phyloP scores from a whole-genome alignment of 345 rosid species.

The Psidium friedrichsthalianum region DNA sequence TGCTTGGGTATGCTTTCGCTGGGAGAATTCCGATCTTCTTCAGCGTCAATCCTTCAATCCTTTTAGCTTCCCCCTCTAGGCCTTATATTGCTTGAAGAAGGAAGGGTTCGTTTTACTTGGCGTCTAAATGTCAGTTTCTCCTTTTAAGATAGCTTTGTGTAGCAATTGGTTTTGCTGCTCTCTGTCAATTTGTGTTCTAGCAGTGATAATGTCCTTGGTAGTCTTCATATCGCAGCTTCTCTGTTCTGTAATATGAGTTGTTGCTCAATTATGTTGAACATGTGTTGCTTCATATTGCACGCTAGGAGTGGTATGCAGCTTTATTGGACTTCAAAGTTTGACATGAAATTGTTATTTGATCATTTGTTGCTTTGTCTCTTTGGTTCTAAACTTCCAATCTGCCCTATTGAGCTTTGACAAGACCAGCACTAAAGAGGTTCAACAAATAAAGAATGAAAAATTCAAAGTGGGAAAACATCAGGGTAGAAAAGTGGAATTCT shows the following conservation, averaged over 20 bases:
- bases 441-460: too few species aligned
- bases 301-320: too few species aligned
- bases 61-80: too few species aligned
- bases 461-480: too few species aligned
- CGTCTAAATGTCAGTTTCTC: background rate
- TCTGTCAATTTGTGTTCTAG: background rate
- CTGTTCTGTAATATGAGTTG: background rate
- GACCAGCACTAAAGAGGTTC: too few species aligned
- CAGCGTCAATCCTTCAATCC: background rate
- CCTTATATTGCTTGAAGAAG: background rate
- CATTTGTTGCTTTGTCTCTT: too few species aligned
- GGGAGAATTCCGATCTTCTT: background rate
- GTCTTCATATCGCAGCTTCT: background rate
- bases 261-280: background rate
- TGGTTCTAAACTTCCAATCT: too few species aligned
- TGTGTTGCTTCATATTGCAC: too few species aligned
- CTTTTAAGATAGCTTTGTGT: background rate
- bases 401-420: too few species aligned
- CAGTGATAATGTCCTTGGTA: background rate
- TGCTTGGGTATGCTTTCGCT: background rate
- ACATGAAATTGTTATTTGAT: too few species aligned
- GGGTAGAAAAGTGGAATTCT: too few species aligned
- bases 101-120: background rate
- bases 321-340: too few species aligned
- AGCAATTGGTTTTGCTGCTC: background rate